Evolutionary conservation across 169 alveolate species (phyloP), one percentile per base, ranked within the genome.

Genomic region (Cryptosporidium xiaoi): DNA sequence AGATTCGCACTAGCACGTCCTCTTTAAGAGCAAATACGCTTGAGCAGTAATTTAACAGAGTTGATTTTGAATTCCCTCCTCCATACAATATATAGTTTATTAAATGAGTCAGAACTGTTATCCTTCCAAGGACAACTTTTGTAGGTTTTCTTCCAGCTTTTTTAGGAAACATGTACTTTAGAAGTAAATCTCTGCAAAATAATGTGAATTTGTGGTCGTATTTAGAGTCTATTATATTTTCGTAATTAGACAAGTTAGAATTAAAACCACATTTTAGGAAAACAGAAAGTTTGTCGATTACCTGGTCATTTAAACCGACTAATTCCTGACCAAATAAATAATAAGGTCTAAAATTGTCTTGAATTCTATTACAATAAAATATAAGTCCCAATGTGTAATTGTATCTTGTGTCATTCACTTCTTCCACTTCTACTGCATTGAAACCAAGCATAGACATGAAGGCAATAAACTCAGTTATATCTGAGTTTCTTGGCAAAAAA

Each of bases 401-500:
- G 56, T 46, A 77, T 34, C 87, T 56, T 3, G 87, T 77, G 29
- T 77, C 87, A 6, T 56, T 53, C 33, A 77, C 64, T 20, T 53
- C 71, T 33, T 77, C 87, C 15, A 77, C 56, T 77, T 77, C 87
- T 24, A 77, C 56, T 12, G 87, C 87, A 20, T 60, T 18, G 40
- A 77, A 77, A 24, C 71, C 87, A 40, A 77, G 71, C 8, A 58
- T 60, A 2, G 71, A 58, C 15, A 77, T 34, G 3, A 77, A 46
- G 2, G 46, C 87, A 27, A 53, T 33, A 60, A 77, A 77, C 36
- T 77, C 87, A 1, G 87, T 20, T 44, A 58, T 34, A 18, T 60
- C 50, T 48, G 87, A 44, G 20, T 77, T 77, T 13, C 87, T 77
- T 46, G 87, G 87, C 24, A 77, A 62, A 62, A 77, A 77, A 18